phyloP scores from a whole-genome alignment of 2,329 filamentous ascomycete species.

The Cordyceps cicadae region DNA sequence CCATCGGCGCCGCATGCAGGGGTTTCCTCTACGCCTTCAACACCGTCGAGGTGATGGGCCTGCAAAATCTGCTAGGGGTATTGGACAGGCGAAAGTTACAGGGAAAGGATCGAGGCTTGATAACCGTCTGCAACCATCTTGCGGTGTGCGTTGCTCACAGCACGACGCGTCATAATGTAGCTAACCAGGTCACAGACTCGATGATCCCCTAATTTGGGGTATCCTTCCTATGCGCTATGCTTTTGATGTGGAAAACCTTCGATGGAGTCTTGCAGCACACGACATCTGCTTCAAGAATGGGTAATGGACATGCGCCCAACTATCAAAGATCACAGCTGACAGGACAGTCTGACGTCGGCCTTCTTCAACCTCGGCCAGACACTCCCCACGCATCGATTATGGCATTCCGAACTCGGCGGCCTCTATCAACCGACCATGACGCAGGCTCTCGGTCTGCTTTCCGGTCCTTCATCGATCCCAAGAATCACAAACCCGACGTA shows the following conservation, averaged over 20 bases:
- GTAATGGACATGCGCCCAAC: conserved; percentile 34
- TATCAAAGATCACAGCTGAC: neutral
- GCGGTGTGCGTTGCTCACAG: conserved; percentile 27
- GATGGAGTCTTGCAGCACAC: conserved; percentile 87
- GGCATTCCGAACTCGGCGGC: conserved; percentile 72
- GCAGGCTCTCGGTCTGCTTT: conserved; percentile 77
- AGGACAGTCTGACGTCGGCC: conserved; percentile 51
- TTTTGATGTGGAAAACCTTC: conserved; percentile 63
- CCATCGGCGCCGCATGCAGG: conserved; percentile 62
- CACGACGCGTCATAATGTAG: neutral
- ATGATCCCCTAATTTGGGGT: conserved; percentile 93
- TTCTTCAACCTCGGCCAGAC: conserved; percentile 91
- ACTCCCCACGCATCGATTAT: conserved; percentile 74
- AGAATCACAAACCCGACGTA: conserved; percentile 41
- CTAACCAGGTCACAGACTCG: conserved; percentile 52
- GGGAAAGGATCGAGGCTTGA: conserved; percentile 62
- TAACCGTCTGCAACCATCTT: conserved; percentile 55
- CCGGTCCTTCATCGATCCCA: conserved; percentile 43
- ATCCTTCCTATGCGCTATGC: conserved; percentile 68
- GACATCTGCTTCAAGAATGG: conserved; percentile 90
- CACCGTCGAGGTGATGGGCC: conserved; percentile 65
- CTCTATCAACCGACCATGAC: conserved; percentile 84
- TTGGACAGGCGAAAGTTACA: conserved; percentile 63
- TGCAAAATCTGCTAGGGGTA: conserved; percentile 65
- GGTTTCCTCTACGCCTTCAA: conserved; percentile 70